A percentile compares a stretch with the other conserved stretches of the same genome.
phyloP scores from a whole-genome alignment of 2,329 filamentous ascomycete genomes.

The Verticillium klebahnii region DNA sequence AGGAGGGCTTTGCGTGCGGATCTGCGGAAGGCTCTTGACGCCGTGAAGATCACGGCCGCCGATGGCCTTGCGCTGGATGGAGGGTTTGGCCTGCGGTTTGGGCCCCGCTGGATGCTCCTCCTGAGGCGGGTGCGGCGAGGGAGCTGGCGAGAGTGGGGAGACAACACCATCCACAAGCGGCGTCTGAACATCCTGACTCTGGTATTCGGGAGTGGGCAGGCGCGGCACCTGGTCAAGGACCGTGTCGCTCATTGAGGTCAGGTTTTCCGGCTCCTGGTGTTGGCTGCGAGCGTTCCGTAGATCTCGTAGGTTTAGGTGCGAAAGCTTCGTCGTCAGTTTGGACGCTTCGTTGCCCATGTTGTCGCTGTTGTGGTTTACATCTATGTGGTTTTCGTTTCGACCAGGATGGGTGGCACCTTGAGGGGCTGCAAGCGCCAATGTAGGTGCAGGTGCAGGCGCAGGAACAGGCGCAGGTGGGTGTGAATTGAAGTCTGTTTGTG shows the following conservation, averaged over 20 bases:
- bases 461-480: neutral
- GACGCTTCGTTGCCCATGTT: conserved; percentile 28
- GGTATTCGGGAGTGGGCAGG: conserved; percentile 46
- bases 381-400: neutral
- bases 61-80: conserved; percentile 21
- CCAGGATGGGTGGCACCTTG: conserved; percentile 1
- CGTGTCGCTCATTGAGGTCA: neutral
- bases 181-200: conserved; percentile 34
- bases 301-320: conserved; percentile 6
- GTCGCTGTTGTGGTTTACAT: neutral
- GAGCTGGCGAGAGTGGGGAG: conserved; percentile 40
- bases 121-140: conserved; percentile 33
- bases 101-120: conserved; percentile 3
- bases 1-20: conserved; percentile 6
- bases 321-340: conserved; percentile 23
- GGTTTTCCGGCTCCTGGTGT: conserved; percentile 4
- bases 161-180: conserved; percentile 28
- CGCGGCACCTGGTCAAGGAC: conserved; percentile 20
- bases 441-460: neutral
- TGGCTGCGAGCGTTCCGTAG: conserved; percentile 1
- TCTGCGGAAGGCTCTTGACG: conserved; percentile 18
- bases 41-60: conserved; percentile 15
- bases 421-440: conserved; percentile 18
- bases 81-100: conserved; percentile 13
- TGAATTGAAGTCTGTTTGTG: conserved; percentile 6